These are phyloP conservation scores for Magnaporthales sp. DNA, from an alignment of 2,329 filamentous ascomycete genomes.

Conservation along the genomic window DNA sequence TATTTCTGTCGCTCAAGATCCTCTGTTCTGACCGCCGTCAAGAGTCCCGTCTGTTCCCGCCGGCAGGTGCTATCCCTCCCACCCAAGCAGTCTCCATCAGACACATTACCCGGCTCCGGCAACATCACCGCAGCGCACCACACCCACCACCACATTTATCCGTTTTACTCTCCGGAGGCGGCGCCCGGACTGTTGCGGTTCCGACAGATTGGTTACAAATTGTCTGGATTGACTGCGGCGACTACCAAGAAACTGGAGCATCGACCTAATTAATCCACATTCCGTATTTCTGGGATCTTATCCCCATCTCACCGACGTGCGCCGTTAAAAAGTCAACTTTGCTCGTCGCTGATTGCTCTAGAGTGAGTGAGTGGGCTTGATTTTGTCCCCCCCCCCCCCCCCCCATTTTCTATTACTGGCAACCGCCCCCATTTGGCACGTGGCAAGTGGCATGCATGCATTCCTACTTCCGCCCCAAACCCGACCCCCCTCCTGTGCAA, in stretches of 20 bases:
- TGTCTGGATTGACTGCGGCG: background rate
- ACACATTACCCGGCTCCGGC: background rate
- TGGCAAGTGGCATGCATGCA: background rate
- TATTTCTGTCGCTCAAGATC: background rate
- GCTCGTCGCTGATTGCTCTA: background rate
- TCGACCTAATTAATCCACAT: background rate
- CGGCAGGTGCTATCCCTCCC: background rate
- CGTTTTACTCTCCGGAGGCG: background rate
- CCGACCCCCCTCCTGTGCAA: background rate
- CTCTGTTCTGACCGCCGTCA: background rate
- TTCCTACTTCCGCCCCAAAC: background rate
- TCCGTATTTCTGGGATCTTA: background rate
- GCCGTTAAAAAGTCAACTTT: background rate
- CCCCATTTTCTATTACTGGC: background rate
- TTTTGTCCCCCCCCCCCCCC: too few species aligned
- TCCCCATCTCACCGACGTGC: background rate
- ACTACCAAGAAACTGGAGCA: background rate
- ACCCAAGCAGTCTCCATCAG: background rate
- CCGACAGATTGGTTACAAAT: background rate
- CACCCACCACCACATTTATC: background rate
- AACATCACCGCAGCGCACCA: background rate
- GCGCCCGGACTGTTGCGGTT: background rate
- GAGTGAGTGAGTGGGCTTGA: background rate
- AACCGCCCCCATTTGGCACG: background rate
- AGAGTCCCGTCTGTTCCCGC: background rate